Conservation (phyloP, 805 yeast genomes). For the Candida dendrica region DNA sequence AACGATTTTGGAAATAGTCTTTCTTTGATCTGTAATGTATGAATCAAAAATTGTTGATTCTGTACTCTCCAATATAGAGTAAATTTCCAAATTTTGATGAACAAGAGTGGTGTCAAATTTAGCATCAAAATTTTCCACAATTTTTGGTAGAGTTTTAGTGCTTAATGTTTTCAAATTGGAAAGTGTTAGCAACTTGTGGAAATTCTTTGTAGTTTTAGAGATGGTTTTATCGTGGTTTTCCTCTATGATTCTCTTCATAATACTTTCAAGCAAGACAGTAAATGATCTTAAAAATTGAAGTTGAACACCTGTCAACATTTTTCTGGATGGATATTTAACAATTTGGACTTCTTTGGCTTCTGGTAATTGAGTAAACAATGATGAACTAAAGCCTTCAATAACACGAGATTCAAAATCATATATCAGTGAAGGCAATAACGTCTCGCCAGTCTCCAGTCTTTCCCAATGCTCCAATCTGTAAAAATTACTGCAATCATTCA, state of each 20-base stretch:
- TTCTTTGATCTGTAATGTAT: conserved; percentile 42
- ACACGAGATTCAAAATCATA: conserved; percentile 25
- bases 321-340: conserved; percentile 29
- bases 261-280: conserved; percentile 39
- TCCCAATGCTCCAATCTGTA: conserved; percentile 34
- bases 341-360: conserved; percentile 27
- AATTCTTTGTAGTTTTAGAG: conserved; percentile 25
- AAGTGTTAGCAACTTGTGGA: conserved; percentile 43
- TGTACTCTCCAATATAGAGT: conserved; percentile 36
- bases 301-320: conserved; percentile 29
- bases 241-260: conserved; percentile 32
- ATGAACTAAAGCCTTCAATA: conserved; percentile 24
- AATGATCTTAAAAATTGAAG: conserved; percentile 33
- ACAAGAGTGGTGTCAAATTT: conserved; percentile 40
- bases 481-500: conserved; percentile 38
- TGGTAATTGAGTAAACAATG: conserved; percentile 28
- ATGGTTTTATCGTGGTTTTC: conserved; percentile 23
- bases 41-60: conserved; percentile 48
- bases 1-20: conserved; percentile 30
- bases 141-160: conserved; percentile 37
- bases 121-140: conserved; percentile 42
- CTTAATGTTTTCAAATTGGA: conserved; percentile 47
- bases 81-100: conserved; percentile 36
- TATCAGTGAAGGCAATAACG: conserved; percentile 29
- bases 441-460: conserved; percentile 26